phyloP scores from a whole-genome alignment of 139 green algal species.

The Closterium sp. region DNA sequence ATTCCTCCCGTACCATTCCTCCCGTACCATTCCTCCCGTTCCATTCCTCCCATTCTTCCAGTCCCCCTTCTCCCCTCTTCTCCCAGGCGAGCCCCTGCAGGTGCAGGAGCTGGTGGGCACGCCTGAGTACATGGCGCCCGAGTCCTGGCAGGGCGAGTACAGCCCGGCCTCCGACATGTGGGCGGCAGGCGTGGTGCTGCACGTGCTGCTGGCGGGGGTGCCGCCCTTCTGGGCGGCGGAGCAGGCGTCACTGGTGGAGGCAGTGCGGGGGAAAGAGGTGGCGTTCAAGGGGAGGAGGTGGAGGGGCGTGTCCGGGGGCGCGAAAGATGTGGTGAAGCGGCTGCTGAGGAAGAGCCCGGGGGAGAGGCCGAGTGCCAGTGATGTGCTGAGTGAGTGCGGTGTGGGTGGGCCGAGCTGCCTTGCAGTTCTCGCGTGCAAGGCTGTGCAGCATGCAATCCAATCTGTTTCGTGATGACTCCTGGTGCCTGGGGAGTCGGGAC shows the following conservation, averaged over 20 bases:
- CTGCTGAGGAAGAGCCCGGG: not conserved
- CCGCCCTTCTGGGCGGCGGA: not conserved
- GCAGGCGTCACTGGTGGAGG: not conserved
- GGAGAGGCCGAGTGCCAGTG: not conserved
- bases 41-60: too few species aligned
- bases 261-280: not conserved
- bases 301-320: not conserved
- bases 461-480: too few species aligned
- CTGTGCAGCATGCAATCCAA: not conserved
- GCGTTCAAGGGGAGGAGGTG: not conserved
- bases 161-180: constrained; percentile 12
- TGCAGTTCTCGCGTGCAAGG: not conserved
- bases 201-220: not conserved
- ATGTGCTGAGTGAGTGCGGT: not conserved
- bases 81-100: not conserved
- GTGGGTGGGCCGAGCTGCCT: too few species aligned
- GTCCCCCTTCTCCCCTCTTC: too few species aligned
- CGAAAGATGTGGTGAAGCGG: not conserved
- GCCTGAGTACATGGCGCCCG: constrained; percentile 4
- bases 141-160: constrained; percentile 1
- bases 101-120: not conserved
- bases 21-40: not conserved
- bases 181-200: not conserved
- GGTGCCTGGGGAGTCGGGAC: too few species aligned
- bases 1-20: not conserved